Conservation (phyloP, 148 eudicot genomes). For the Rhododendron simsii region DNA sequence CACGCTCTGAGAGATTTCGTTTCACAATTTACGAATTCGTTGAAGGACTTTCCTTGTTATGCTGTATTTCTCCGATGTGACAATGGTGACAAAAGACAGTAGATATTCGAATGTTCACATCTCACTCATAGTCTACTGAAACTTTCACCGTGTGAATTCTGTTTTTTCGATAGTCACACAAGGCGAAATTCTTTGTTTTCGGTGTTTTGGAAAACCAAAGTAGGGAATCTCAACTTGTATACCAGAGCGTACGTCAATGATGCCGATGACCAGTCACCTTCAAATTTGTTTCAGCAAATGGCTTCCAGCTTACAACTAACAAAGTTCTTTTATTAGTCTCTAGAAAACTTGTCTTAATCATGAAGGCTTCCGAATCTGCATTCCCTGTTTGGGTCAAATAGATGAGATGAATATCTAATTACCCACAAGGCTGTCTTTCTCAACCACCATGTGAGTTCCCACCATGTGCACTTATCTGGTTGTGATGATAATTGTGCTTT, state of each 20-base stretch:
- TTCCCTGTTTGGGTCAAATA: neutral
- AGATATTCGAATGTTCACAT: neutral
- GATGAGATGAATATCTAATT: neutral
- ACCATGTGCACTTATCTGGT: conserved; percentile 28
- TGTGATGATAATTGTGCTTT: conserved; percentile 2
- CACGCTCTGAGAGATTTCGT: neutral
- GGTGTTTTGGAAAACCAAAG: neutral
- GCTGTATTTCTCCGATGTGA: neutral
- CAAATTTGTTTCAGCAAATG: neutral
- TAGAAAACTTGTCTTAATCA: neutral
- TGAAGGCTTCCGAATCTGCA: neutral
- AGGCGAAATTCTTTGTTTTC: neutral
- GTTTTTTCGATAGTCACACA: neutral
- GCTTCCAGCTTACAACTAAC: neutral
- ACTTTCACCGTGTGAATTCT: neutral
- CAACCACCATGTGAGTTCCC: conserved; percentile 31
- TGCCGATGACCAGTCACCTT: neutral
- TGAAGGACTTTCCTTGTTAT: neutral
- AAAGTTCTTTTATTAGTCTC: neutral
- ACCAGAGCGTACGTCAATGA: neutral
- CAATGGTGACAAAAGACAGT: neutral
- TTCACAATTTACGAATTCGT: neutral
- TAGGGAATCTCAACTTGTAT: conserved; percentile 1
- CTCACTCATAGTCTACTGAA: neutral
- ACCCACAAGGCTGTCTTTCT: conserved; percentile 9